Conservation (phyloP, 2,329 filamentous ascomycete species). For the Lachnellula hyalina region DNA sequence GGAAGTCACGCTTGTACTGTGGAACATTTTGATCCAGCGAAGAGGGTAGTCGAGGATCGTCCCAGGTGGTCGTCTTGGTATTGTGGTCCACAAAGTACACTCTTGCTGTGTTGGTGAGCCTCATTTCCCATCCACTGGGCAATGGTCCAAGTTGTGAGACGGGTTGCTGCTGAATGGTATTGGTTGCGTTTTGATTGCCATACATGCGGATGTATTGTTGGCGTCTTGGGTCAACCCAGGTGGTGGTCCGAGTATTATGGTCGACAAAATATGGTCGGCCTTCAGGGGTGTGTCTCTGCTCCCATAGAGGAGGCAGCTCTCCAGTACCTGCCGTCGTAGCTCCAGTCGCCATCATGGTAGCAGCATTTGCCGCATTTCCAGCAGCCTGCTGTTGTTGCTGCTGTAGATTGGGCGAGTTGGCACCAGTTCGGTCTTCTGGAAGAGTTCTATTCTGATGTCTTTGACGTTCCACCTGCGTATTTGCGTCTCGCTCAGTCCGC, state of each 20-base stretch:
- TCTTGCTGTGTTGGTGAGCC: conserved; percentile 91
- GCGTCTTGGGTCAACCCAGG: conserved; percentile 94
- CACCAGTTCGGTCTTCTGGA: conserved; percentile 89
- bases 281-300: conserved; percentile 92
- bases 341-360: conserved; percentile 90
- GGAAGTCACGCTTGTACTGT: conserved; percentile 98
- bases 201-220: conserved; percentile 99
- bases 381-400: conserved; percentile 41
- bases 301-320: conserved; percentile 93
- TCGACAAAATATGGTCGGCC: conserved; percentile 96
- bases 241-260: conserved; percentile 96
- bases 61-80: conserved; percentile 99
- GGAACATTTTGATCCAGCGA: conserved; percentile 97
- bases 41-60: conserved; percentile 90
- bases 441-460: conserved; percentile 93
- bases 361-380: conserved; percentile 44
- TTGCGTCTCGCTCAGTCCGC: conserved; percentile 76
- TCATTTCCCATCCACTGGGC: conserved; percentile 99
- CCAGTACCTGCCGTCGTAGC: conserved; percentile 91
- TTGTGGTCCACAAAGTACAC: conserved; percentile 99
- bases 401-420: conserved; percentile 78
- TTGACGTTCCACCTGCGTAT: conserved; percentile 87
- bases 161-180: conserved; percentile 91
- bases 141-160: conserved; percentile 93
- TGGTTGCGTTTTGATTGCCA: conserved; percentile 78